Percentiles rank a stretch among this genome's conserved stretches.
Evolutionary conservation across 352 stramenopile species (phyloP).

Genomic region (Globisporangium abappressorium): DNA sequence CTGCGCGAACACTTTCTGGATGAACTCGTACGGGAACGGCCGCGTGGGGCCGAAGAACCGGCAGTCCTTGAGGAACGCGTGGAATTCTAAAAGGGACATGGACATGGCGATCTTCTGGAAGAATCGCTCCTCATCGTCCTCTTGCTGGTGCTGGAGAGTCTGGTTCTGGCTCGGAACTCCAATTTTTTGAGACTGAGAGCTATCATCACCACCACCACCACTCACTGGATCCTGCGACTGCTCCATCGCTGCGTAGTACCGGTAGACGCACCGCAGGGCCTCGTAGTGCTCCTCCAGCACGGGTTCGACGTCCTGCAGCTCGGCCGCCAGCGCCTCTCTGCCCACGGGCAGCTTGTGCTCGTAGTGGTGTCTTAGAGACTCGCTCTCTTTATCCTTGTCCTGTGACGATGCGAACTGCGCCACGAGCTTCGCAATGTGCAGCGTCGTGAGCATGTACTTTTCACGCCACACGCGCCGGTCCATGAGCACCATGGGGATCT

Average conservation of each 20-base stretch:
- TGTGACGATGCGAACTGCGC: conserved; percentile 14
- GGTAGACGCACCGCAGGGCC: conserved; percentile 45
- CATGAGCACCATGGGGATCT: conserved; percentile 41
- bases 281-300: conserved; percentile 46
- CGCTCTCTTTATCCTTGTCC: background rate
- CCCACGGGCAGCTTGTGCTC: conserved; percentile 13
- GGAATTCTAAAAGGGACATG: conserved; percentile 68
- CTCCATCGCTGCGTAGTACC: conserved; percentile 57
- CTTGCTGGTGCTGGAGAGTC: background rate
- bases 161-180: conserved; percentile 12
- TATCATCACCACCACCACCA: background rate
- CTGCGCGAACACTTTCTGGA: conserved; percentile 52
- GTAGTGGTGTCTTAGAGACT: background rate
- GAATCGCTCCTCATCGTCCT: conserved; percentile 46
- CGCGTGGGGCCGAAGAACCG: conserved; percentile 47
- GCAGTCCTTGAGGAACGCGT: conserved; percentile 65
- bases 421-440: conserved; percentile 38
- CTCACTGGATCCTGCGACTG: background rate
- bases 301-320: conserved; percentile 36
- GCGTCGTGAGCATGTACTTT: conserved; percentile 60
- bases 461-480: conserved; percentile 51
- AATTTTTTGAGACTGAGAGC: background rate
- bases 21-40: conserved; percentile 58
- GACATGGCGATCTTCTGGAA: conserved; percentile 63
- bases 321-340: conserved; percentile 21